Percentiles rank a stretch among this genome's conserved stretches.
Conservation (phyloP, 1,284 basidiomycete species). For the Malassezia sympodialis region DNA sequence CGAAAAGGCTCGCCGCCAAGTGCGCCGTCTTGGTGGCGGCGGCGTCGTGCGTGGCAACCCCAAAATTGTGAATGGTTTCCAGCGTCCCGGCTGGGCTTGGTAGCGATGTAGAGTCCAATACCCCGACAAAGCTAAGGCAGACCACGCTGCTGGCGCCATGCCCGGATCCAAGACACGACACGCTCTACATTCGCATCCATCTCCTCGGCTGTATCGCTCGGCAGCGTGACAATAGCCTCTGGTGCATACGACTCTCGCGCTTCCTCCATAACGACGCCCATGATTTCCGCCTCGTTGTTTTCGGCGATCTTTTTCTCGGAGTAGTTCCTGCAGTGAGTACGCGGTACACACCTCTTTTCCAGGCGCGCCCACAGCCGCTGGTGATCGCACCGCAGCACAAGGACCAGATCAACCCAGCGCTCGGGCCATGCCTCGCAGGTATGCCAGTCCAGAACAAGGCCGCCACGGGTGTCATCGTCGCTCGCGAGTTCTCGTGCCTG, state of each 20-base stretch:
- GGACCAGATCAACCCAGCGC: slow-evolving; percentile 91
- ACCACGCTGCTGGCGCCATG: slow-evolving; percentile 59
- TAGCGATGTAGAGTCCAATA: slow-evolving; percentile 11
- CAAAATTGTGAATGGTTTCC: slow-evolving; percentile 34
- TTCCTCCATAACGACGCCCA: slow-evolving; percentile 82
- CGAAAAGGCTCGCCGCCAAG: slow-evolving; percentile 61
- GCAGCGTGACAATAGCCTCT: slow-evolving; percentile 76
- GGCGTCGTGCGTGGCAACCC: slow-evolving; percentile 31
- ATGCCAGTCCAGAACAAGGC: slow-evolving; percentile 93
- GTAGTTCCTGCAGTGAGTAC: slow-evolving; percentile 59
- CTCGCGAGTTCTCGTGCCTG: slow-evolving; percentile 18
- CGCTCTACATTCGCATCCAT: slow-evolving; percentile 75
- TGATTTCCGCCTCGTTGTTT: slow-evolving; percentile 97
- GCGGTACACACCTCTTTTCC: slow-evolving; percentile 63
- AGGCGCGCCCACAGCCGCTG: slow-evolving; percentile 78
- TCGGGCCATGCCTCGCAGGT: slow-evolving; percentile 90
- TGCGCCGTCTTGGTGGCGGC: slow-evolving; percentile 63
- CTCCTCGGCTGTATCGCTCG: slow-evolving; percentile 68
- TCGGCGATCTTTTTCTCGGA: slow-evolving; percentile 88
- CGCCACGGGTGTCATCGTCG: slow-evolving; percentile 48
- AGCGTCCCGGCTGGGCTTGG: slow-evolving; percentile 43
- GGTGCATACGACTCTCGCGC: slow-evolving; percentile 72
- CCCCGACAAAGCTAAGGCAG: slow-evolving; percentile 18
- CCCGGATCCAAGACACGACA: slow-evolving; percentile 72
- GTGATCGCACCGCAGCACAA: slow-evolving; percentile 85